Evolutionary conservation across 2,329 filamentous ascomycete species (phyloP).

Genomic region (Coniochaeta prunicola): DNA sequence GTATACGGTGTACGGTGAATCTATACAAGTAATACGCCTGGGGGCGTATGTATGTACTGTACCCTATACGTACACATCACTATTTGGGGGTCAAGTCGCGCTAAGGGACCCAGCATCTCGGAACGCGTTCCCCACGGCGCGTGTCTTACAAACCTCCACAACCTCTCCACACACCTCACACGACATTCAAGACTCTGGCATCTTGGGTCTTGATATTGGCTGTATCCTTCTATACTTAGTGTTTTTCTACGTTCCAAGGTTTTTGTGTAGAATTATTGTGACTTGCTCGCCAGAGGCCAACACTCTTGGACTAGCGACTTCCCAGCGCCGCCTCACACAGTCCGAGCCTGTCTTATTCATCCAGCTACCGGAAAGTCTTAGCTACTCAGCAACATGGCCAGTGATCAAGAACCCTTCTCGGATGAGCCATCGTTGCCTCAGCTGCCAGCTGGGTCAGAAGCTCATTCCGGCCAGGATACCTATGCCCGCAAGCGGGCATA

Average conservation of each 20-base stretch:
- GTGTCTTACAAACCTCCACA: neutral
- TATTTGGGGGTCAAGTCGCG: neutral
- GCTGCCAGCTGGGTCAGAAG: neutral
- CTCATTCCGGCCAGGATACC: neutral
- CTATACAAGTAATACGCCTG: neutral
- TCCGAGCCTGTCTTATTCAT: neutral
- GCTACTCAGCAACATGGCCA: neutral
- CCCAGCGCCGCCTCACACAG: neutral
- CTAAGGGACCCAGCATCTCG: neutral
- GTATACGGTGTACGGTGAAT: no score
- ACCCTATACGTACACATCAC: no score
- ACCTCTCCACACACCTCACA: neutral
- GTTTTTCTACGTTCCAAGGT: neutral
- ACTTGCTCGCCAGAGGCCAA: neutral
- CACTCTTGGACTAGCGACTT: neutral
- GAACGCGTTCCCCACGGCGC: neutral
- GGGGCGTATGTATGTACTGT: no score
- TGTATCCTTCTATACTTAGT: neutral
- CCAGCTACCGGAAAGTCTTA: no score
- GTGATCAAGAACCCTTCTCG: neutral
- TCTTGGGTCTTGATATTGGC: neutral
- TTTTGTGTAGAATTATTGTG: neutral
- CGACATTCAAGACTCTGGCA: no score
- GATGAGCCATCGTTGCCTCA: neutral
- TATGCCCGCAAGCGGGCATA: neutral